Evolutionary conservation across 2,329 filamentous ascomycete genomes (phyloP), one percentile per base, ranked within the genome.

Genomic region (Aspergillus latus): DNA sequence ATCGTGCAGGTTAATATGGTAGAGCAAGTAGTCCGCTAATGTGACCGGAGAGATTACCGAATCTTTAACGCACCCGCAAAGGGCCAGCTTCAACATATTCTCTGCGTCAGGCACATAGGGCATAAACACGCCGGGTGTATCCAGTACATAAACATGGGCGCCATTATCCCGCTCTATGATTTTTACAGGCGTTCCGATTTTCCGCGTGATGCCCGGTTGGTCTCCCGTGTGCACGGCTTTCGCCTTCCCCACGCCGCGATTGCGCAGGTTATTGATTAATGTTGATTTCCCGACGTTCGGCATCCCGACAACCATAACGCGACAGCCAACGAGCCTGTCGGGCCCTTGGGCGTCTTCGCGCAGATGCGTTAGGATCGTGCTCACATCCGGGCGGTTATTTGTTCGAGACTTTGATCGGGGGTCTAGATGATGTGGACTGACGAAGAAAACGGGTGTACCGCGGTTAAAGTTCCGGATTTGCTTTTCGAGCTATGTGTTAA

Each of bases 271-370:
- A 73, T 99, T 99, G 42, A 99, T 84, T n/a, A 99, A 80, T 1
- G 92, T 92, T 46, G 90, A 96, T 76, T 99, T 99, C 36, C 94
- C 94, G 0, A 96, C 90, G 70, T 99, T 99, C 36, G 94, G 94
- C 92, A 99, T 97, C 54, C 94, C 94, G 11, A 97, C 92, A 0
- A 97, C 84, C 72, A 99, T 83, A 55, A 92, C 84, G 48, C 91
- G 85, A 64, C 91, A 83, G n/a, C 92, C 92, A 6, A 89, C 87
- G n/a, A 97, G 76, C 21, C 83, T 67, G 57, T 72, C 71, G 42
- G 71, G 66, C 34, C 63, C 67, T 42, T 62, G 60, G 13, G 67
- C 66, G 53, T 72, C 66, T 15, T 64, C 54, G 55, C 65, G 65
- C 49, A 74, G 57, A 56, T 72, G 64, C 60, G 65, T 68, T 29